Evolutionary conservation across 1,139 yeast genomes (phyloP).

Genomic region (Kodamaea arcana): DNA sequence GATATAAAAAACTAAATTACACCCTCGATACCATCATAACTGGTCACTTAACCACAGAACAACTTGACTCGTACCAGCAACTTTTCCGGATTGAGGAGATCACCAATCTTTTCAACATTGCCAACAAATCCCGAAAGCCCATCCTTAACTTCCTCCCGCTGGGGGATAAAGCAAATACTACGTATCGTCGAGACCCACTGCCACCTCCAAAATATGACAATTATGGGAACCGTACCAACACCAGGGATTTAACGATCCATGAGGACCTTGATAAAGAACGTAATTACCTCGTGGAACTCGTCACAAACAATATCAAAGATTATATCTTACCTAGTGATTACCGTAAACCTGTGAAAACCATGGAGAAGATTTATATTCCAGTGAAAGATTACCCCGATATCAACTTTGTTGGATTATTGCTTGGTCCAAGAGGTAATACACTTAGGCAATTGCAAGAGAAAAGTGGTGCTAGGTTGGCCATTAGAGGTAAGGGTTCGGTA

Average conservation of each 20-base stretch:
- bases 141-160: constrained; percentile 37
- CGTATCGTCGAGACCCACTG: constrained; percentile 62
- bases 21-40: constrained; percentile 39
- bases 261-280: constrained; percentile 73
- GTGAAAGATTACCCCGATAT: constrained; percentile 85
- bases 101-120: constrained; percentile 36
- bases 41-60: constrained; percentile 74
- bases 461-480: constrained; percentile 82
- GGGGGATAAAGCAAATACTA: constrained; percentile 23
- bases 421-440: constrained; percentile 97
- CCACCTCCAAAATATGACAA: constrained; percentile 92
- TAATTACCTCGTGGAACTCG: constrained; percentile 68
- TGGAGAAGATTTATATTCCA: constrained; percentile 83
- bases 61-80: constrained; percentile 75
- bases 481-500: constrained; percentile 92
- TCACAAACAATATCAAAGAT: constrained; percentile 69
- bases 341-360: constrained; percentile 62
- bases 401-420: constrained; percentile 82
- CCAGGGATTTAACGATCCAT: constrained; percentile 66
- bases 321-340: constrained; percentile 81
- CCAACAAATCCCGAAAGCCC: constrained; percentile 51
- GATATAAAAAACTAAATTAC: constrained; percentile 29
- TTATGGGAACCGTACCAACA: constrained; percentile 78
- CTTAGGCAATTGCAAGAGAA: constrained; percentile 73
- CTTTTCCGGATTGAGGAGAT: constrained; percentile 79